phyloP scores from a whole-genome alignment of 495 filamentous ascomycete genomes.

The Lophiotrema nucula region DNA sequence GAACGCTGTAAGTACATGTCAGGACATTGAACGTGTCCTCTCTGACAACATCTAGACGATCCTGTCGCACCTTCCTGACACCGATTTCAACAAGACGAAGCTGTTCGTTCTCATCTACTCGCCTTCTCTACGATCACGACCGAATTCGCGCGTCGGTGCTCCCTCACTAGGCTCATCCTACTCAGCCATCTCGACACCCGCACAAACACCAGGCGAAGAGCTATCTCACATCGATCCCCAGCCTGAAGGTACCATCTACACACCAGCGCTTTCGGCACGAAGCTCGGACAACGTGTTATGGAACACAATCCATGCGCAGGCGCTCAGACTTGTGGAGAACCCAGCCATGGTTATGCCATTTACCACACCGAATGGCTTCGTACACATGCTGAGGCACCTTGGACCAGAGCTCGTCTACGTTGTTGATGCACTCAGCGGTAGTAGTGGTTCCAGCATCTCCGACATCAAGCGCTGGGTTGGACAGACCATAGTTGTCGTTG shows the following conservation, averaged over 20 bases:
- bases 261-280: conserved; percentile 30
- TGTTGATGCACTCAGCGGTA: conserved; percentile 35
- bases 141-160: conserved; percentile 47
- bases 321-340: conserved; percentile 72
- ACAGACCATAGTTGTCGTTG: conserved; percentile 80
- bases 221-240: conserved; percentile 52
- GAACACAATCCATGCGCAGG: conserved; percentile 73
- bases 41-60: conserved; percentile 62
- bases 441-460: conserved; percentile 35
- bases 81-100: conserved; percentile 64
- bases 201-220: conserved; percentile 65
- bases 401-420: conserved; percentile 81
- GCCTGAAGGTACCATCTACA: conserved; percentile 31
- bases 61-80: conserved; percentile 78
- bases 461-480: conserved; percentile 67
- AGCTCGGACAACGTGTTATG: conserved; percentile 53
- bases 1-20: conserved; percentile 66
- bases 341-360: conserved; percentile 85
- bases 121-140: conserved; percentile 60
- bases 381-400: conserved; percentile 81
- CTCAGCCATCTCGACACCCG: conserved; percentile 77
- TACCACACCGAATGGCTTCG: conserved; percentile 69
- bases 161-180: conserved; percentile 79
- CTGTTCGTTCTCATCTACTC: conserved; percentile 88
- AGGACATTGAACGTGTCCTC: conserved; percentile 29